Base-by-base conservation (phyloP, 2,329 filamentous ascomycete species). In the Pseudocercospora crystallina region DNA sequence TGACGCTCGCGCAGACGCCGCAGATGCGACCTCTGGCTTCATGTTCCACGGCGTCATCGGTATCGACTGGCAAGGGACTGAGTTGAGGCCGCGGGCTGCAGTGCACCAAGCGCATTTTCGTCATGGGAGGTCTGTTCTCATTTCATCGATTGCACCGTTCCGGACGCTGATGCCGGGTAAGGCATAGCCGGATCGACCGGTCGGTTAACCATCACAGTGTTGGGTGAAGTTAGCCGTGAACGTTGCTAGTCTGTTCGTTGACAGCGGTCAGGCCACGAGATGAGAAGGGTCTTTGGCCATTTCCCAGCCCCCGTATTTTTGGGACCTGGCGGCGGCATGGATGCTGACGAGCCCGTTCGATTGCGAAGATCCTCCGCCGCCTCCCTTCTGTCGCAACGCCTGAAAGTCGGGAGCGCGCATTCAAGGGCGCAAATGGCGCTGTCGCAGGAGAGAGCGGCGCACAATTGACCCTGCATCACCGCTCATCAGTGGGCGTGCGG, bases 121-220 rank as follows among this genome's bases (percentile, higher is more conserved):
- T 33, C 43, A 37, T 37, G 20, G 33, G 20, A n/a, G 20, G 8
- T 38, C 13, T 15, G 20, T 15, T 29, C 40, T 43, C 40, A 32
- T 32, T 33, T 15, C 7, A 43, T 35, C 31, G 14, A 35, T 43
- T 34, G 33, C 41, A 35, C 31, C 12, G 43, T 39, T 32, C 34
- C 20, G 43, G 13, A 41, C 30, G 30, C 33, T 48, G 45, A 48
- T 48, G 45, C 36, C 30, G 45, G 45, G 37, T 41, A 29, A n/a
- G 30, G 31, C 11, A 39, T 39, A 26, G n/a, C 38, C 38, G 38
- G 38, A 11, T 17, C 38, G 9, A 26, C 17, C 38, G 38, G 14
- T 13, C 38, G 36, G 45, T 20, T 17, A 26, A 8, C 37, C 30
- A 20, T 26, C 20, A 26, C 20, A 26, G 20, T 26, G 20, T 20